Evolutionary conservation across 2,329 filamentous ascomycete species (phyloP).

Genomic region (Sporothrix schenckii): DNA sequence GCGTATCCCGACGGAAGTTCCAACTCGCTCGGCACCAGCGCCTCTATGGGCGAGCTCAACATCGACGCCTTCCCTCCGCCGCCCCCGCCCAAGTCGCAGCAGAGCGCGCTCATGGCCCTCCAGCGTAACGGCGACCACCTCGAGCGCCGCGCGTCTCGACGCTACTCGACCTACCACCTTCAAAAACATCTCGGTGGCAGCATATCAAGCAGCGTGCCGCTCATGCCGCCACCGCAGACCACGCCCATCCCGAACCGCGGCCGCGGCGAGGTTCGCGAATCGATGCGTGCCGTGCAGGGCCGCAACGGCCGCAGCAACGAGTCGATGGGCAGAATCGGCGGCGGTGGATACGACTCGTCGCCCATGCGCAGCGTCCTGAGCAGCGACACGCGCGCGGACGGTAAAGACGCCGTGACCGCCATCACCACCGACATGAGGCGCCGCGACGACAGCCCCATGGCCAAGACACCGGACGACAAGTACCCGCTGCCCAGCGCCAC

Average conservation of each 20-base stretch:
- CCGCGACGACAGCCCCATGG: slow-evolving; percentile 49
- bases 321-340: slow-evolving; percentile 40
- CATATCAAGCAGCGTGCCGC: slow-evolving; percentile 74
- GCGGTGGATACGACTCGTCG: slow-evolving; percentile 57
- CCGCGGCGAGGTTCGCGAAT: slow-evolving; percentile 76
- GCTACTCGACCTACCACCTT: slow-evolving; percentile 97
- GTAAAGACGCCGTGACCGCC: slow-evolving; percentile 16
- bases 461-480: slow-evolving; percentile 69
- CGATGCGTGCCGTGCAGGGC: slow-evolving; percentile 68
- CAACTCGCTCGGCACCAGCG: slow-evolving; percentile 51
- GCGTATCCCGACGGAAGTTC: slow-evolving; percentile 67
- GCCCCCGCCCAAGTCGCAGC: slow-evolving; percentile 73
- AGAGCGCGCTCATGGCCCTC: slow-evolving; percentile 85
- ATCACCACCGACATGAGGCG: slow-evolving; percentile 19
- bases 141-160: slow-evolving; percentile 85
- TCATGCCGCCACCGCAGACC: slow-evolving; percentile 82
- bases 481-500: slow-evolving; percentile 59
- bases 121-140: slow-evolving; percentile 84
- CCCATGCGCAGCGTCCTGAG: slow-evolving; percentile 60
- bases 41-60: slow-evolving; percentile 53
- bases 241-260: slow-evolving; percentile 84
- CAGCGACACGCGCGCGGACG: slow-evolving; percentile 42
- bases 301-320: slow-evolving; percentile 57
- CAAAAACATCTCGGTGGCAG: slow-evolving; percentile 86
- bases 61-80: slow-evolving; percentile 72